Evolutionary conservation across 257 asterid genomes (phyloP).

Genomic region (Solanum appendiculatum): DNA sequence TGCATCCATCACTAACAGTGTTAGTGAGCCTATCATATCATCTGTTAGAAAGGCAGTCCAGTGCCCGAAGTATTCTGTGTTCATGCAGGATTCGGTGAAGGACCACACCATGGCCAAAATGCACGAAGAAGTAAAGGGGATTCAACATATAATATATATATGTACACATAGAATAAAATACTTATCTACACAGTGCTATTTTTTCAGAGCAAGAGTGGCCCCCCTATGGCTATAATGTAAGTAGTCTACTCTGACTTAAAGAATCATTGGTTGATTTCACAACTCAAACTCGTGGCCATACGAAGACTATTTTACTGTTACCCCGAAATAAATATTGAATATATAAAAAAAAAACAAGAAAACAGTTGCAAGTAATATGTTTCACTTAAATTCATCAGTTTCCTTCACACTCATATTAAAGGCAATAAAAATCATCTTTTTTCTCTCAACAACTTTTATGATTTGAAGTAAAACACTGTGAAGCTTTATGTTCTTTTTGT

Average conservation of each 20-base stretch:
- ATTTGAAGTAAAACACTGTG: constrained; percentile 9
- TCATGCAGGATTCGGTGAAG: not conserved
- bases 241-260: not conserved
- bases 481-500: constrained; percentile 5
- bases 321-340: not conserved
- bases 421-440: not conserved
- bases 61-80: not conserved
- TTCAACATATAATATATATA: not conserved
- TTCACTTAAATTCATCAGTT: not conserved
- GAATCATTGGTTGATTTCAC: not conserved
- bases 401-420: constrained; percentile 12
- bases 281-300: not conserved
- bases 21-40: not conserved
- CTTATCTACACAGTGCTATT: not conserved
- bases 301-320: not conserved
- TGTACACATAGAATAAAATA: not conserved
- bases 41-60: not conserved
- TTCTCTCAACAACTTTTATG: constrained; percentile 21
- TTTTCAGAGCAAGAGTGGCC: not conserved
- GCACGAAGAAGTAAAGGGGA: not conserved
- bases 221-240: not conserved
- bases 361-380: not conserved
- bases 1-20: not conserved
- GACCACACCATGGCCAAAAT: not conserved
- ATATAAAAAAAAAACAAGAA: not conserved